These are phyloP conservation scores for Neurospora sp. DNA, from an alignment of 495 filamentous ascomycete species.

Conservation along the genomic window DNA sequence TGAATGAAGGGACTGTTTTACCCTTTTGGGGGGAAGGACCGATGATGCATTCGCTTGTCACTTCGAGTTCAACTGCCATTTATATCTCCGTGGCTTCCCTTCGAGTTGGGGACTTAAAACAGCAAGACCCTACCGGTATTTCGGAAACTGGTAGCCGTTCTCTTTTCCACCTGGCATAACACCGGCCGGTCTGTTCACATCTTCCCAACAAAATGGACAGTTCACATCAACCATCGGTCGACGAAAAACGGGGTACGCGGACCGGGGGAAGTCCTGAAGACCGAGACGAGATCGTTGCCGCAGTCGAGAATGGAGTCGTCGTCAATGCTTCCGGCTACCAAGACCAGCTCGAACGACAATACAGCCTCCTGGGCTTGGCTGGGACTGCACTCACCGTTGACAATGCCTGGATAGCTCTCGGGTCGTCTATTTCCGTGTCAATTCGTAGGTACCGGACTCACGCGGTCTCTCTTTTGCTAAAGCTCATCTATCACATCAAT, in stretches of 20 bases:
- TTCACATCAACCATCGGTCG: background rate
- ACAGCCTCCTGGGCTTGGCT: conserved; percentile 40
- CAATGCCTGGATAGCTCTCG: conserved; percentile 47
- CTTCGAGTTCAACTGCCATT: background rate
- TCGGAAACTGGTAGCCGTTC: background rate
- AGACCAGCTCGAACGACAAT: conserved; percentile 47
- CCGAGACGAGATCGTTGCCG: conserved; percentile 23
- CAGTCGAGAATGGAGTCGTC: conserved; percentile 26
- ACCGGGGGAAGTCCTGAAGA: background rate
- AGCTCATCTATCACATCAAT: background rate
- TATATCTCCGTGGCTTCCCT: background rate
- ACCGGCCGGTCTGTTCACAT: background rate
- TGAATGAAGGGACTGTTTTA: background rate
- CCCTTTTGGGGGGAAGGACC: background rate
- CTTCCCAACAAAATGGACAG: background rate
- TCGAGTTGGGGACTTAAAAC: background rate
- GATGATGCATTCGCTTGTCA: background rate
- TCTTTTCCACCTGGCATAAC: background rate
- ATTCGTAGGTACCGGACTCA: conserved; percentile 29
- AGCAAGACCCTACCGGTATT: background rate
- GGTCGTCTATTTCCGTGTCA: conserved; percentile 42
- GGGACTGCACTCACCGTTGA: conserved; percentile 43
- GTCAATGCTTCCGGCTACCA: conserved; percentile 47
- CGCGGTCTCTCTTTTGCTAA: background rate
- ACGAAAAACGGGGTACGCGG: background rate